Evolutionary conservation across 2,329 filamentous ascomycete species (phyloP), one percentile per base, ranked within the genome.

Genomic region (Cytospora piceicola): DNA sequence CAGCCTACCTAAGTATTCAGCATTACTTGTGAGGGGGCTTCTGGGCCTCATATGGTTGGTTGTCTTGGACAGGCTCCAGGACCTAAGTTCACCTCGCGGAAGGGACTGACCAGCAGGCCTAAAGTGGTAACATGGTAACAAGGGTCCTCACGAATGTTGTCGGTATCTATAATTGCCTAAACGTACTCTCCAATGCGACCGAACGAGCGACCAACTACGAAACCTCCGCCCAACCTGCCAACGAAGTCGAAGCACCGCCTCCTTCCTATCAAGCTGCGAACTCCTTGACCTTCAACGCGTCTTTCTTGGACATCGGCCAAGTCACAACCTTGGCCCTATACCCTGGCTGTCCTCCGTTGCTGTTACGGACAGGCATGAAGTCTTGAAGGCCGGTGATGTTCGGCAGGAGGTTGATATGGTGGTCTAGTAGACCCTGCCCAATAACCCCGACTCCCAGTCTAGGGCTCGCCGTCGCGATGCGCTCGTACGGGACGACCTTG

Each of bases 251-350:
- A 36, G 36, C n/a, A 6, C 32, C 6, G 34, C 52, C n/a, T 24
- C 9, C 49, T 14, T 49, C 24, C 55, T 30, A 59, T 69, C 64
- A 72, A 51, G 68, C 67, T 58, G 64, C 68, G 66, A 70, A 72
- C 59, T 71, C 56, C 39, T 64, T 71, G 61, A 65, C 63, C 39
- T 64, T 63, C 61, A 70, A 30, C 29, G 64, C 67, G 58, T 74
- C 70, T 61, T 71, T 61, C 67, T 72, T 72, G n/a, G 64, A 67
- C 27, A 72, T 61, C 32, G 75, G 74, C 75, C 75, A 77, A 15
- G 75, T 78, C 22, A 69, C 67, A 34, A 73, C 65, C 63, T 77
- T 76, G 39, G 69, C 69, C 57, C 73, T 72, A 64, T 70, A 72
- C 9, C 73, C 74, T 24, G 72, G 53, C 46, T 70, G 71, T 2